Evolutionary conservation across 1,139 yeast species (phyloP).

Genomic region (Suhomyces panamericanus): DNA sequence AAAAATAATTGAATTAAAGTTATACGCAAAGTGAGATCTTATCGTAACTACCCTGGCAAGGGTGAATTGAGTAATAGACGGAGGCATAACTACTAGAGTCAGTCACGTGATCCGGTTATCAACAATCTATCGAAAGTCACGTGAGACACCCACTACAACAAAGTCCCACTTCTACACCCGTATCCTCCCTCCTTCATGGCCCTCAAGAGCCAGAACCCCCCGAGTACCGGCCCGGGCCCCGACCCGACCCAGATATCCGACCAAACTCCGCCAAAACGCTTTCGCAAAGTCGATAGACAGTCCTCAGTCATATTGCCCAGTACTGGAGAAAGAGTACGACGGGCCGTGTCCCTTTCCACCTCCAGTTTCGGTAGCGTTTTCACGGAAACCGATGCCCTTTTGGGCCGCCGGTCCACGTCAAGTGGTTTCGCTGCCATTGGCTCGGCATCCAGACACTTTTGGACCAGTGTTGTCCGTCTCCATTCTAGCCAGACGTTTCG

Average conservation of each 20-base stretch:
- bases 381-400: conserved; percentile 7
- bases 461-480: neutral
- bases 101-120: too few relatives aligned
- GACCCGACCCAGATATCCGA: neutral
- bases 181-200: neutral
- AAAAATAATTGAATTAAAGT: too few relatives aligned
- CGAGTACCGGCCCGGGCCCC: neutral
- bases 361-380: conserved; percentile 19
- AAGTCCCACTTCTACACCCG: neutral
- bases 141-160: neutral
- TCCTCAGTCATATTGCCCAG: conserved; percentile 43
- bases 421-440: conserved; percentile 4
- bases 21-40: too few relatives aligned
- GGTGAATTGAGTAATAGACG: too few relatives aligned
- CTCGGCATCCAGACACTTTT: neutral
- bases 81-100: too few relatives aligned
- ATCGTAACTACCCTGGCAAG: too few relatives aligned
- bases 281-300: conserved; percentile 18
- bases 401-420: conserved; percentile 1
- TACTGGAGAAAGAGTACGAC: conserved; percentile 43
- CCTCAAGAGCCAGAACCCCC: neutral
- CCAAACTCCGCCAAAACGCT: conserved; percentile 1
- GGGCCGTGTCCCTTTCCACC: conserved; percentile 27
- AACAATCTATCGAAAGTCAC: neutral
- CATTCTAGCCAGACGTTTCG: conserved; percentile 3